A percentile compares a stretch with the other conserved stretches of the same genome.
Evolutionary conservation across 2,329 filamentous ascomycete species (phyloP).

Genomic region (Hypoxylon sp.): DNA sequence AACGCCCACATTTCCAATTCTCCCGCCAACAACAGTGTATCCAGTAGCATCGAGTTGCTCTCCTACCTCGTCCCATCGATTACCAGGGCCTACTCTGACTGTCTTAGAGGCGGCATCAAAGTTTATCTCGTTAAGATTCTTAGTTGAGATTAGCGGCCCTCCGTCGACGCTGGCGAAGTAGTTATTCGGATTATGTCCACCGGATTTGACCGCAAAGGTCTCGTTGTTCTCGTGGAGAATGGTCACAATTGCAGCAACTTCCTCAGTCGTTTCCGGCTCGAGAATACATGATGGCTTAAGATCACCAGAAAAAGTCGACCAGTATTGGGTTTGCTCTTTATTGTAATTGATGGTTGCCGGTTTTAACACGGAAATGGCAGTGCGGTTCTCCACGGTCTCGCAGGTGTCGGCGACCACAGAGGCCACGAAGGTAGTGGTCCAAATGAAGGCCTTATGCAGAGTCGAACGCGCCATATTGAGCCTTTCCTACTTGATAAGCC

Average conservation of each 20-base stretch:
- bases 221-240: constrained; percentile 64
- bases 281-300: constrained; percentile 65
- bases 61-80: constrained; percentile 61
- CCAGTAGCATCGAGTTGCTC: constrained; percentile 59
- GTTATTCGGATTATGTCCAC: constrained; percentile 71
- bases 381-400: constrained; percentile 54
- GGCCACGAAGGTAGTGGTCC: constrained; percentile 39
- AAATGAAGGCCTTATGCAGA: constrained; percentile 36
- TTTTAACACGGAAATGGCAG: constrained; percentile 55
- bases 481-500: constrained; percentile 2
- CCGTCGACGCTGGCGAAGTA: constrained; percentile 66
- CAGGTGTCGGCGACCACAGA: constrained; percentile 55
- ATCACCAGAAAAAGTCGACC: constrained; percentile 61
- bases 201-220: constrained; percentile 69
- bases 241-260: constrained; percentile 68
- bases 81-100: constrained; percentile 63
- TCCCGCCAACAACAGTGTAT: constrained; percentile 61
- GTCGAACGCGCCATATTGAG: constrained; percentile 40
- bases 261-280: constrained; percentile 62
- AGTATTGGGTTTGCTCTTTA: constrained; percentile 60
- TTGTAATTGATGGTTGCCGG: constrained; percentile 56
- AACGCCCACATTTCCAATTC: constrained; percentile 64
- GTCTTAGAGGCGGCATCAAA: constrained; percentile 57
- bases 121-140: constrained; percentile 59
- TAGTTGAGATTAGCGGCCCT: constrained; percentile 66